Evolutionary conservation across 306 rosid species (phyloP), one percentile per base, ranked within the genome.

Genomic region (Fragaria nilgerrensis): DNA sequence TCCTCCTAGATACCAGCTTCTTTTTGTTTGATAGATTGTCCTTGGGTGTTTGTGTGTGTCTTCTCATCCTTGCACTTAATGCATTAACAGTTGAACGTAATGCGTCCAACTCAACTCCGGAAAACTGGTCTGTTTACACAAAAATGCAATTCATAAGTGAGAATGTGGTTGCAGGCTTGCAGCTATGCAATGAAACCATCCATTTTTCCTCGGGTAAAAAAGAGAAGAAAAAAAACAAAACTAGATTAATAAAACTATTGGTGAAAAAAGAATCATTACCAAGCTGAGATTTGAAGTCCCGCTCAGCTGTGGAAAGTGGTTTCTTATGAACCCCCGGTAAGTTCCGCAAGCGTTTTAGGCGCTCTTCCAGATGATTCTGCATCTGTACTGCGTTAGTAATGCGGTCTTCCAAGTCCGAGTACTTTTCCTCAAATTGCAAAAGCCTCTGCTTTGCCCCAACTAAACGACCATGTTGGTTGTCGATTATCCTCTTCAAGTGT

Each of bases 261-360:
- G n/a, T 5, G 37, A 56, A 15, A 43, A 80, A 45, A 39, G 52
- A 83, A 37, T 79, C 63, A 78, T 86, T 96, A 96, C 99, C 99
- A 61, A 96, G 97, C 78, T 93, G 92, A 52, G 86, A 87, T 79
- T 92, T 91, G 82, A 92, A 92, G 66, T 88, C 89, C 49, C 86
- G 87, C 83, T 96, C 98, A 62, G 99, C 96, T 83, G 83, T 89
- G 66, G 98, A 92, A 80, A 92, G 83, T 39, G 99, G 99, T 84
- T 83, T 92, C 76, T 82, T 91, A 84, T 89, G 88, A 80, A 86
- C 89, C 68, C 88, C 92, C 37, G 91, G 98, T 74, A 96, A 87
- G 74, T 83, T 85, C 79, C 87, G 85, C 84, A 92, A 88, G 36
- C 29, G 79, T 69, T 86, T 92, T 79, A 91, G 82, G 50, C 93